A percentile compares a stretch with the other conserved stretches of the same genome.
phyloP scores from a whole-genome alignment of 164 flowering plant genomes.

The Paratinospora sagittata region DNA sequence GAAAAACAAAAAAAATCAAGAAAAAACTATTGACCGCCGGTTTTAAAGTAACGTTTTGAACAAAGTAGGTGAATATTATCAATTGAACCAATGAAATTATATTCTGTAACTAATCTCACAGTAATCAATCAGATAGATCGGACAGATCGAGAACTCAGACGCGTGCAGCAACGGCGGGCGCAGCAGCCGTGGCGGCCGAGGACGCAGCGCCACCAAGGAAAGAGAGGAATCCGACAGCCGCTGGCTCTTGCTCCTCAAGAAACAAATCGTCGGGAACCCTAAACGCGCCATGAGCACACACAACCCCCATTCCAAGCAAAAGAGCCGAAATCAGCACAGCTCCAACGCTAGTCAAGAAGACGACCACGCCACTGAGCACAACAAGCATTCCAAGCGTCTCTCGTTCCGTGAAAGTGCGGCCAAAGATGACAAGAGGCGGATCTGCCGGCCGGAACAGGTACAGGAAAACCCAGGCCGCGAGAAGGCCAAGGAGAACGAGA shows the following conservation, averaged over 20 bases:
- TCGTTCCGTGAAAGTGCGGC: constrained; percentile 52
- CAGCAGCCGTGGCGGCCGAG: constrained; percentile 31
- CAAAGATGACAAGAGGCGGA: constrained; percentile 54
- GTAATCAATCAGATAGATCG: constrained; percentile 7
- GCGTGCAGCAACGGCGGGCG: constrained; percentile 39
- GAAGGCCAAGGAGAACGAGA: constrained; percentile 47
- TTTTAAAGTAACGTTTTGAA: no score
- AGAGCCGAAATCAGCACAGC: constrained; percentile 59
- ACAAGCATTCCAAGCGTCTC: constrained; percentile 49
- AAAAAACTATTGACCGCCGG: not conserved
- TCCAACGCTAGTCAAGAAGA: constrained; percentile 74
- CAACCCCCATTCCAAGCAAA: constrained; percentile 47
- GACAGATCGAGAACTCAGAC: constrained; percentile 32
- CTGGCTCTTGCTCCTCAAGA: constrained; percentile 58
- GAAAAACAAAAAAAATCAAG: not conserved
- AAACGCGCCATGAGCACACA: constrained; percentile 63
- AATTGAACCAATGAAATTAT: not conserved
- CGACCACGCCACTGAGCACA: constrained; percentile 37
- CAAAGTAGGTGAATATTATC: not conserved
- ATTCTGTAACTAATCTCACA: constrained; percentile 7
- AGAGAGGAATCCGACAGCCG: constrained; percentile 58
- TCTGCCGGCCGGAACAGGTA: constrained; percentile 74
- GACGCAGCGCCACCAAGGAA: constrained; percentile 59
- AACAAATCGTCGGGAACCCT: constrained; percentile 77
- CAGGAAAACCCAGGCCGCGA: constrained; percentile 66